Base-by-base conservation (phyloP, 306 rosid genomes). In the Sicyos edulis region DNA sequence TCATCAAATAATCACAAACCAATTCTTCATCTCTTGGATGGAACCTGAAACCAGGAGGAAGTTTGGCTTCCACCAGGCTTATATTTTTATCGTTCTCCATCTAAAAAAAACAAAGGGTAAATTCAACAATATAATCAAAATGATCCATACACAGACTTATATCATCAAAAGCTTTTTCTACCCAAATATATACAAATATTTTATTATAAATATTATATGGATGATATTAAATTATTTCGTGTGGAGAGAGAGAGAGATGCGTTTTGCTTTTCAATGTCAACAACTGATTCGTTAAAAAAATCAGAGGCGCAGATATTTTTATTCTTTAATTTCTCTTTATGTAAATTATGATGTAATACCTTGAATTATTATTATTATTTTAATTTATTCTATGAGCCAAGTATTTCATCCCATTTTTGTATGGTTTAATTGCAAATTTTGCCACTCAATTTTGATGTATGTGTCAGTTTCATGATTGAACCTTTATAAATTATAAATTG, bases 1-100 rank as follows among this genome's bases (percentile, higher is more conserved):
- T 88, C 84, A 92, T 76, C 85, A 92, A 77, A 71, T 92, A 92
- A 78, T 89, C 95, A 78, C 92, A 92, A 0, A 92, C 97, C 52
- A 92, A 90, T 11, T 92, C 97, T 80, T 92, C 97, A 75, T 92
- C 97, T 81, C 82, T 87, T 1, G 97, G 97, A 85, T 92, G 97
- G 78, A 92, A 92, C 82, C 97, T 84, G 70, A 92, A 92, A 45
- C 97, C 97, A 3, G 97, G 96, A 56, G 97, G 97, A 54, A 92
- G 57, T 65, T 83, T 86, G 56, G 95, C 85, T 82, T 92, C 97
- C 34, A 92, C 97, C 85, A 80, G 74, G 88, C 92, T 86, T 86
- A 92, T 87, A 82, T 60, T 32, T 79, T 17, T 17, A 7, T 79
- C 87, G 64, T 90, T 17, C n/a, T n/a, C n/a, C n/a, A n/a, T 29